Percentiles rank a stretch among this genome's conserved stretches.
phyloP scores from a whole-genome alignment of 768 basidiomycete species.

The Omphalotus guepiniiformis region DNA sequence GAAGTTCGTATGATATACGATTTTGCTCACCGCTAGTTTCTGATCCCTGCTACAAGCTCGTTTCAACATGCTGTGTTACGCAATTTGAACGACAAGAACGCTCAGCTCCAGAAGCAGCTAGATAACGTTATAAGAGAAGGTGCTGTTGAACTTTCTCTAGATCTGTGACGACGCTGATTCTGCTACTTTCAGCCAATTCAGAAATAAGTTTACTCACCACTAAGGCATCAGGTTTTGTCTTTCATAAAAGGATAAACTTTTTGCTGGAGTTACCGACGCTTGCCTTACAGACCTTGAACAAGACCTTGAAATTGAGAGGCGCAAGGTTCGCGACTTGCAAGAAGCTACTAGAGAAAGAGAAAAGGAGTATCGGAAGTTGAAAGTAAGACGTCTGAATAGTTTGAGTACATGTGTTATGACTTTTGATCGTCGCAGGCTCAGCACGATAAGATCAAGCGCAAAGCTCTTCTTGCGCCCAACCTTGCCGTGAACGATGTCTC shows the following conservation, averaged over 20 bases:
- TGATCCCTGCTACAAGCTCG: slow-evolving; percentile 39
- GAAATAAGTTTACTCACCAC: slow-evolving; percentile 67
- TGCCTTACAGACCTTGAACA: slow-evolving; percentile 61
- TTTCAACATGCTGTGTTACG: slow-evolving; percentile 83
- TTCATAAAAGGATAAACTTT: neutral
- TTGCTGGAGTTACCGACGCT: too few species aligned
- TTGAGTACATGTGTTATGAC: neutral
- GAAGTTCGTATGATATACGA: slow-evolving; percentile 39
- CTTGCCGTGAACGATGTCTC: slow-evolving; percentile 3
- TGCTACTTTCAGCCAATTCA: slow-evolving; percentile 55
- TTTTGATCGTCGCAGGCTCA: slow-evolving; percentile 43
- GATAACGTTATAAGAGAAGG: slow-evolving; percentile 86
- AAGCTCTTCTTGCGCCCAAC: slow-evolving; percentile 55
- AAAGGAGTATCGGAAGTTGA: slow-evolving; percentile 85
- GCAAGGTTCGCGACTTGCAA: slow-evolving; percentile 69
- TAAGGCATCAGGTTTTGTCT: slow-evolving; percentile 54
- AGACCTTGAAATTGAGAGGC: slow-evolving; percentile 75
- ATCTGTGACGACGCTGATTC: neutral
- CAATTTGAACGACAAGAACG: slow-evolving; percentile 77
- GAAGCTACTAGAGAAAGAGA: slow-evolving; percentile 73
- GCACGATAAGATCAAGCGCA: slow-evolving; percentile 81
- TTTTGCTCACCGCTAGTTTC: slow-evolving; percentile 1
- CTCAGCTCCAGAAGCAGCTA: slow-evolving; percentile 78
- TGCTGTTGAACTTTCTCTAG: slow-evolving; percentile 21
- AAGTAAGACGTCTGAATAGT: slow-evolving; percentile 36